Conservation (phyloP, 2,329 filamentous ascomycete genomes). For the Colletotrichum shisoi region DNA sequence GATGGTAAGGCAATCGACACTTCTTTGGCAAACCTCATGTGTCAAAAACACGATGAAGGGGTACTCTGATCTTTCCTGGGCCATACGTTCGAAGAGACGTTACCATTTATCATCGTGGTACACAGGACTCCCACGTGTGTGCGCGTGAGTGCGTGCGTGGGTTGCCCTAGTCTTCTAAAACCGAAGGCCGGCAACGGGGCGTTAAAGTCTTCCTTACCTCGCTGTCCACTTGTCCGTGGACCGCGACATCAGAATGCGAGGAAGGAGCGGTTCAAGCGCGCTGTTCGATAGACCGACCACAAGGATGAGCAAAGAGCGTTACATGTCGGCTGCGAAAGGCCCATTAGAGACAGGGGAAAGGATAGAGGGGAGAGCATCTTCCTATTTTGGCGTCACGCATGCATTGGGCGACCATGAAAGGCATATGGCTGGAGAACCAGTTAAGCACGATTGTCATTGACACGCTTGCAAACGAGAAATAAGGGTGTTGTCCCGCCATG, state of each 20-base stretch:
- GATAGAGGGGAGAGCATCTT: not conserved
- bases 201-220: not conserved
- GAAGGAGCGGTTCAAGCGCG: not conserved
- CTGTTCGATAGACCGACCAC: not conserved
- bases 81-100: too few relatives aligned
- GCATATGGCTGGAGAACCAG: not conserved
- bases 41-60: not conserved
- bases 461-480: not conserved
- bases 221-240: not conserved
- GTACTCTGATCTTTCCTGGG: too few relatives aligned
- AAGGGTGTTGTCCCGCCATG: not conserved
- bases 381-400: not conserved
- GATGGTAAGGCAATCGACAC: not conserved
- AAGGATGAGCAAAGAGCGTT: not conserved
- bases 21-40: not conserved
- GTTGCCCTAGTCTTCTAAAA: not conserved
- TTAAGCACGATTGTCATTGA: not conserved
- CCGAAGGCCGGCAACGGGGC: constrained; percentile 12
- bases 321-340: not conserved
- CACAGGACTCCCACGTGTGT: too few relatives aligned
- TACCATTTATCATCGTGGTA: too few relatives aligned
- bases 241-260: not conserved
- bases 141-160: too few relatives aligned
- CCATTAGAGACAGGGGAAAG: constrained; percentile 4
- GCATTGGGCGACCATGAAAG: not conserved